Evolutionary conservation across 2,329 filamentous ascomycete genomes (phyloP).

Genomic region (Scytalidium sp.): DNA sequence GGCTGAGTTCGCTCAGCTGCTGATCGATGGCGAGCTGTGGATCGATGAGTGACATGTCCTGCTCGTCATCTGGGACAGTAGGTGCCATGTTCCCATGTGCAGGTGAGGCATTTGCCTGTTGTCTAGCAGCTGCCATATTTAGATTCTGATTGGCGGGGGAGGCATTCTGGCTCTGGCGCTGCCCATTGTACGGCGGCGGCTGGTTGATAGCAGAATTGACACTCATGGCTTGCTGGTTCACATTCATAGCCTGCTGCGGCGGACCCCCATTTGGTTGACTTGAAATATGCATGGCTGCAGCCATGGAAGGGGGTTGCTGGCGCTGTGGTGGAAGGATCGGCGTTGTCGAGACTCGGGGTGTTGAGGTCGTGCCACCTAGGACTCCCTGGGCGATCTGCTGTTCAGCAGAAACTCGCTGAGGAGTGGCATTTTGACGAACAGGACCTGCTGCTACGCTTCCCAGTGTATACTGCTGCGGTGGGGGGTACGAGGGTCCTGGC

Average conservation of each 20-base stretch:
- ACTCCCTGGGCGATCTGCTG: conserved; percentile 31
- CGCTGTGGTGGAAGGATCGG: conserved; percentile 19
- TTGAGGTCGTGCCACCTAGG: conserved; percentile 20
- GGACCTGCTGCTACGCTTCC: conserved; percentile 7
- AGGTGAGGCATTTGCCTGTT: conserved; percentile 17
- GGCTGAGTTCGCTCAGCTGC: conserved; percentile 14
- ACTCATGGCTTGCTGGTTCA: conserved; percentile 19
- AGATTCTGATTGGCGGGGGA: conserved; percentile 23
- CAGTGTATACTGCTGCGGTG: conserved; percentile 22
- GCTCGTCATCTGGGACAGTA: conserved; percentile 17
- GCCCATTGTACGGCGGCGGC: conserved; percentile 14
- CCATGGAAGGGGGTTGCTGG: conserved; percentile 23
- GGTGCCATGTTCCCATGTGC: conserved; percentile 19
- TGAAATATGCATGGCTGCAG: conserved; percentile 27
- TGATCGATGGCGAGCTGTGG: conserved; percentile 28
- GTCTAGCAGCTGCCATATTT: conserved; percentile 14
- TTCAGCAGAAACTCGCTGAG: conserved; percentile 23
- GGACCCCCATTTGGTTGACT: conserved; percentile 16
- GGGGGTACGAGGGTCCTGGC: conserved; percentile 21
- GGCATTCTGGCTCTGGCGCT: conserved; percentile 25
- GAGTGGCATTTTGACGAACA: conserved; percentile 20
- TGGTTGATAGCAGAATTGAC: conserved; percentile 27
- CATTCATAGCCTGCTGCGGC: conserved; percentile 14
- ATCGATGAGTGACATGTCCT: conserved; percentile 31
- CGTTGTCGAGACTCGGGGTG: conserved; percentile 19